Conservation (phyloP, 2,329 filamentous ascomycete species). For the Alternaria gansuensis region DNA sequence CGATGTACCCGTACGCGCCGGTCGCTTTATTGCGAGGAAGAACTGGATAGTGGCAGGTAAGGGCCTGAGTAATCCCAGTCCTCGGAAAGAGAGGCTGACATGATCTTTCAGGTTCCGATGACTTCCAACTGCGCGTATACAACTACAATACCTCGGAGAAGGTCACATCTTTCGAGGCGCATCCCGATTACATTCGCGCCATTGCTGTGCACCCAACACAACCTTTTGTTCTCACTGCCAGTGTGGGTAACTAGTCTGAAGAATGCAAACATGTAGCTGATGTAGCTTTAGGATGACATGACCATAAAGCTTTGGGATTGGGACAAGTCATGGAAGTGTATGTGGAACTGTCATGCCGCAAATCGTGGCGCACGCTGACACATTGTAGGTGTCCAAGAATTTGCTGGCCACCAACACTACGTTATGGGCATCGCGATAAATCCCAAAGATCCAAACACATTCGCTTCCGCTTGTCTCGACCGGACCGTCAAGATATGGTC, state of each 20-base stretch:
- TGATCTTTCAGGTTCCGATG: slow-evolving; percentile 68
- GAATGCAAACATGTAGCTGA: slow-evolving; percentile 30
- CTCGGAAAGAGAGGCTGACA: slow-evolving; percentile 29
- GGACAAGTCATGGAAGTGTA: slow-evolving; percentile 97
- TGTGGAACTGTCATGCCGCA: slow-evolving; percentile 9
- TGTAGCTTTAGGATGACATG: slow-evolving; percentile 48
- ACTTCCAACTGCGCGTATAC: slow-evolving; percentile 83
- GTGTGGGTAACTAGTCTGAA: slow-evolving; percentile 51
- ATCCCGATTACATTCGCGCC: slow-evolving; percentile 97
- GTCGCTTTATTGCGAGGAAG: slow-evolving; percentile 95
- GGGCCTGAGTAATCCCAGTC: slow-evolving; percentile 8
- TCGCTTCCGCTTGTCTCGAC: slow-evolving; percentile 94
- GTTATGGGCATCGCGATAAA: slow-evolving; percentile 98
- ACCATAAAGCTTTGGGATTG: slow-evolving; percentile 96
- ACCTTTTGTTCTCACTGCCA: slow-evolving; percentile 94
- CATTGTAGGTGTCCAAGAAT: slow-evolving; percentile 74
- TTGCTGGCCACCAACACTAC: slow-evolving; percentile 95
- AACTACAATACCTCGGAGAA: slow-evolving; percentile 99
- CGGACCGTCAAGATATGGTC: slow-evolving; percentile 98
- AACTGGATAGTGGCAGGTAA: slow-evolving; percentile 96
- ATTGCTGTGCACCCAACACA: slow-evolving; percentile 96
- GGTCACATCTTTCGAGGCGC: slow-evolving; percentile 95
- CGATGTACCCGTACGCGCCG: slow-evolving; percentile 95
- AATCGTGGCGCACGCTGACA: slow-evolving; percentile 31
- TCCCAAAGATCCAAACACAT: slow-evolving; percentile 81